Evolutionary conservation across 1,284 basidiomycete genomes (phyloP), one percentile per base, ranked within the genome.

Genomic region (Pseudomicrostroma phylloplanum): DNA sequence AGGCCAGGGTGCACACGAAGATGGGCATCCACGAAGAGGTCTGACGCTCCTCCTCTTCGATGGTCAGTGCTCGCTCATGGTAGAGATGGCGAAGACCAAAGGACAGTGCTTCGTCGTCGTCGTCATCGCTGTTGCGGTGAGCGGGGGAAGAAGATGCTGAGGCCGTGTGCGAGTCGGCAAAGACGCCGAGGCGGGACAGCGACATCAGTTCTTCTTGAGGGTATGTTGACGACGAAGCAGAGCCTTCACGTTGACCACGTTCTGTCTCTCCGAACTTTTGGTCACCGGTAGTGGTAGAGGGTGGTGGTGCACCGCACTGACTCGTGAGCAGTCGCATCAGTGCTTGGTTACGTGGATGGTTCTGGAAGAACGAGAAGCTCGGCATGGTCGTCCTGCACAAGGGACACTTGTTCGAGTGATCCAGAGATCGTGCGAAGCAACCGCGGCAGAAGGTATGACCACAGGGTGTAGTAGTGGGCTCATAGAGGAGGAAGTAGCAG

Each of bases 401-500:
- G 1, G 93, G 93, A 79, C 92, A 96, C 17, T 85, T 81, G 54
- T 83, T 80, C 66, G 84, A 88, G 80, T 96, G 91, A 79, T 96
- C 92, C 64, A 94, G 84, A 8, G 90, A 89, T 55, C 92, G 87
- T 61, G 90, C 87, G 26, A 97, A 85, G 80, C 92, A 97, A 71
- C 86, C 86, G 12, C 85, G 83, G 79, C 94, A 96, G 80, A 93
- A 96, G 0, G 92, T 93, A 81, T 96, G 92, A 78, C 94, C 92
- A 79, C 93, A 96, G 2, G 90, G 89, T 1, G 92, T 91, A 8
- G 93, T 96, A 61, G 93, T 83, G 1, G 92, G 92, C 66, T 91
- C 86, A 81, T 88, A 87, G 63, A 93, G 83, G 43, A 94, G 81
- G 77, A 85, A 84, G 73, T 90, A 89, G 80, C 93, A 96, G 40